Base-by-base conservation (phyloP, 805 yeast species). In the Ogataea neopini region DNA sequence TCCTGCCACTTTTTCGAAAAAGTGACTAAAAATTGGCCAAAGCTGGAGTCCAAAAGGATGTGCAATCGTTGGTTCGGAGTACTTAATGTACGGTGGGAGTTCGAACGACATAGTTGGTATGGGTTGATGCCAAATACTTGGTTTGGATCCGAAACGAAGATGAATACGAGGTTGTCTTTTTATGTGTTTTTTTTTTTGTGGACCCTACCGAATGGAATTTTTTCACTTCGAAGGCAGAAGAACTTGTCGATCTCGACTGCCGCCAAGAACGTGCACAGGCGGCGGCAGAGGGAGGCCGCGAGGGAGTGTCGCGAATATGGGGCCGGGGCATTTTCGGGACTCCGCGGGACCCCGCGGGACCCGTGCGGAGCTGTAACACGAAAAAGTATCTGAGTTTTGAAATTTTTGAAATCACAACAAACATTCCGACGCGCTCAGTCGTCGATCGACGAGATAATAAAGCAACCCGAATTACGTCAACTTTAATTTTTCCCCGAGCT, bases 11-110 rank as follows among this genome's bases (percentile, higher is more conserved):
- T 59, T 40, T 40, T 68, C 75, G 59, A 77, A 78, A 14, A 69
- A 71, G 47, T 66, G 69, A 60, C 74, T 73, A 66, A 86, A 84
- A 52, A 84, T 67, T 25, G 87, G 86, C 89, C 89, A 86, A 45
- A 85, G 68, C 55, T 81, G 73, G 44, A 86, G 40, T 10, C 83
- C 83, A 52, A 79, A 79, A 4, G 84, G 83, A 22, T 56, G 53
- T 2, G 55, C 44, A 5, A 64, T 48, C 9, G 63, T 45, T 15
- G 69, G 69, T 23, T 50, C 30, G n/a, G 60, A 50, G 53, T 60
- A 63, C 39, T 53, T 43, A 36, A 65, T 52, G 48, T 53, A 62
- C 6, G 54, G 42, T 17, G 67, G 66, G n/a, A 48, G 46, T 44
- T 48, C 42, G 35, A 48, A 45, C 25, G 54, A 50, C 42, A 39